Percentiles rank a stretch among this genome's conserved stretches.
phyloP scores from a whole-genome alignment of 257 asterid genomes.

The Nicotiana undulata region DNA sequence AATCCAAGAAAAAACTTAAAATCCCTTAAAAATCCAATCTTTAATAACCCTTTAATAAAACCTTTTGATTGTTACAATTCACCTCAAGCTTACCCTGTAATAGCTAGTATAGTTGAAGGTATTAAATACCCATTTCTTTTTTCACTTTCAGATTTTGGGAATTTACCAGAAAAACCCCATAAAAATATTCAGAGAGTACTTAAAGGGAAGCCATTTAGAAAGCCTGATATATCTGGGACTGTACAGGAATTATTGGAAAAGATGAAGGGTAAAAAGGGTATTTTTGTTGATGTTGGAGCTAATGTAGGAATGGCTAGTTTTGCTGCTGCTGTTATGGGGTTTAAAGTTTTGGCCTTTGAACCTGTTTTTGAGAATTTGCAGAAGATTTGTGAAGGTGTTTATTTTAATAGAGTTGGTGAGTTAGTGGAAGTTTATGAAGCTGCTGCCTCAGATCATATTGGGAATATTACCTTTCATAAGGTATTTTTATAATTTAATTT shows the following conservation, averaged over 20 bases:
- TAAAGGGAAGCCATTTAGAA: constrained; percentile 77
- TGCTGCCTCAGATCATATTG: constrained; percentile 67
- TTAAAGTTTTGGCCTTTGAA: constrained; percentile 84
- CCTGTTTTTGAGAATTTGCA: constrained; percentile 98
- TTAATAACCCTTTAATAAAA: constrained; percentile 31
- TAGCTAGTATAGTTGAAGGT: constrained; percentile 93
- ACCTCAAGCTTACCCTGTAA: constrained; percentile 81
- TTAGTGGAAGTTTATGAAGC: constrained; percentile 76
- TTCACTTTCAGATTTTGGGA: constrained; percentile 86
- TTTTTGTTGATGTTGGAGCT: constrained; percentile 88
- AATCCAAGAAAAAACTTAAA: constrained; percentile 27
- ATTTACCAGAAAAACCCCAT: constrained; percentile 90
- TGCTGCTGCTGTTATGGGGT: constrained; percentile 98
- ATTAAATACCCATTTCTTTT: constrained; percentile 77
- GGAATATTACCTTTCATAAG: constrained; percentile 90
- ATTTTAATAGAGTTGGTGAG: constrained; percentile 69
- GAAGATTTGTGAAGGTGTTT: constrained; percentile 89
- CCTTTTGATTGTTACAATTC: constrained; percentile 66
- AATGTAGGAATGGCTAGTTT: constrained; percentile 96
- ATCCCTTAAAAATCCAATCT: constrained; percentile 9
- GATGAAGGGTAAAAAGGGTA: constrained; percentile 41
- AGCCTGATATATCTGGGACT: constrained; percentile 85
- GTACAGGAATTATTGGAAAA: constrained; percentile 70
- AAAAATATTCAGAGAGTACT: constrained; percentile 81
- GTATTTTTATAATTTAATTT: constrained; percentile 19